A percentile compares a stretch with the other conserved stretches of the same genome.
Evolutionary conservation across 768 basidiomycete species (phyloP).

Genomic region (Suillus clintonianus): DNA sequence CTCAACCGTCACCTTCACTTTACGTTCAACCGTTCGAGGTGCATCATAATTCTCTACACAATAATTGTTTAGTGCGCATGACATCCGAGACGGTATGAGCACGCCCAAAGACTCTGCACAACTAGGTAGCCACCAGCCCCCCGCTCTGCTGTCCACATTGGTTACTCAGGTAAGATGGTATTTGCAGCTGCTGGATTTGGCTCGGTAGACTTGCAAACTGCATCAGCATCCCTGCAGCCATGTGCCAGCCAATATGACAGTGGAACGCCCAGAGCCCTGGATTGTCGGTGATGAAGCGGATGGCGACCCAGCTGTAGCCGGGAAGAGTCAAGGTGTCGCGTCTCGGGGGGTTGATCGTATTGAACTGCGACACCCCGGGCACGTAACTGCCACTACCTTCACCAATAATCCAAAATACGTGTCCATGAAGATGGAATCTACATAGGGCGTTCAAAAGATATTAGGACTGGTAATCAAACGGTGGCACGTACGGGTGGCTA

Average conservation of each 20-base stretch:
- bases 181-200: conserved; percentile 31
- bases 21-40: conserved; percentile 4
- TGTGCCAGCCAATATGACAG: conserved; percentile 43
- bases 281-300: conserved; percentile 46
- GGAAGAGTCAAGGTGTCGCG: conserved; percentile 45
- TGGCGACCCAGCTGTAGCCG: conserved; percentile 35
- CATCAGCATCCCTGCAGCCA: conserved; percentile 43
- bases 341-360: conserved; percentile 38
- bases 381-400: conserved; percentile 36
- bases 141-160: conserved; percentile 38
- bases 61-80: not conserved
- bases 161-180: conserved; percentile 34
- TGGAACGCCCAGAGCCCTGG: conserved; percentile 50
- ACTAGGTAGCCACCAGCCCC: conserved; percentile 18
- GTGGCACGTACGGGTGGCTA: conserved; percentile 30
- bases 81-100: no score
- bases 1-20: conserved; percentile 6
- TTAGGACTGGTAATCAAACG: not conserved
- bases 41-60: not conserved
- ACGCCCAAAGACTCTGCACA: conserved; percentile 5
- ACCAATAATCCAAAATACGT: conserved; percentile 37
- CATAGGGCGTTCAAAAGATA: not conserved
- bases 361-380: conserved; percentile 27
- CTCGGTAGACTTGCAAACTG: conserved; percentile 41
- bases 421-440: conserved; percentile 42